Conservation (phyloP, 2,329 filamentous ascomycete species). For the Fusarium citri region DNA sequence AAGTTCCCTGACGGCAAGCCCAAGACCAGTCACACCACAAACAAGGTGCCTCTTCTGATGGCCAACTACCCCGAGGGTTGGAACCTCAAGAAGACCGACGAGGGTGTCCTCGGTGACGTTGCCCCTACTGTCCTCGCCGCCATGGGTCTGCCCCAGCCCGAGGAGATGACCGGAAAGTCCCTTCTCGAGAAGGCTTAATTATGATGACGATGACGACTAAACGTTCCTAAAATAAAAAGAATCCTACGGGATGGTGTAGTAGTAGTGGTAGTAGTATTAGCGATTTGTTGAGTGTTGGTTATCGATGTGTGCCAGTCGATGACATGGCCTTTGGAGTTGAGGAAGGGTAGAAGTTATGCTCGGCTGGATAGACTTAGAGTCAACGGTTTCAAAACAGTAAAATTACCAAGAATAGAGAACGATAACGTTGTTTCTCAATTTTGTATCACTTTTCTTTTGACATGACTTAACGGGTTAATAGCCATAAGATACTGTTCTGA, state of each 20-base stretch:
- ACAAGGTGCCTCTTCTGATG: constrained; percentile 98
- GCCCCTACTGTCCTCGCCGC: constrained; percentile 91
- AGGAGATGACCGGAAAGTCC: constrained; percentile 90
- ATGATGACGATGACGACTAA: constrained; percentile 9
- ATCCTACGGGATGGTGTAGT: constrained; percentile 17
- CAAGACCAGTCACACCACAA: constrained; percentile 97
- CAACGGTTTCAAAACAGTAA: constrained; percentile 26
- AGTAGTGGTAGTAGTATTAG: constrained; percentile 26
- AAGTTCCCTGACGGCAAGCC: constrained; percentile 94
- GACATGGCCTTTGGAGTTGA: constrained; percentile 42
- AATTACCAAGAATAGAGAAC: constrained; percentile 22
- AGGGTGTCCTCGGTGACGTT: constrained; percentile 95
- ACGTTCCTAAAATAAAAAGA: constrained; percentile 10
- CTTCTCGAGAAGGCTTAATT: constrained; percentile 78
- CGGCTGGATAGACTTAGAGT: constrained; percentile 35
- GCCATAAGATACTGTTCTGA: not conserved
- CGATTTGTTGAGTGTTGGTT: constrained; percentile 37
- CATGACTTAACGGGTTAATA: not conserved
- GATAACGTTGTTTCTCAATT: not conserved
- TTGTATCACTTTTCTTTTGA: not conserved
- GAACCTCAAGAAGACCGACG: constrained; percentile 79
- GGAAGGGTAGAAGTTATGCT: constrained; percentile 31
- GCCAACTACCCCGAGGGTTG: constrained; percentile 93
- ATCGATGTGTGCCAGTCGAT: constrained; percentile 26
- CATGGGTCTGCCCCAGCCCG: constrained; percentile 91